Conservation (phyloP, 768 basidiomycete species). For the Psilocybe azurescens region DNA sequence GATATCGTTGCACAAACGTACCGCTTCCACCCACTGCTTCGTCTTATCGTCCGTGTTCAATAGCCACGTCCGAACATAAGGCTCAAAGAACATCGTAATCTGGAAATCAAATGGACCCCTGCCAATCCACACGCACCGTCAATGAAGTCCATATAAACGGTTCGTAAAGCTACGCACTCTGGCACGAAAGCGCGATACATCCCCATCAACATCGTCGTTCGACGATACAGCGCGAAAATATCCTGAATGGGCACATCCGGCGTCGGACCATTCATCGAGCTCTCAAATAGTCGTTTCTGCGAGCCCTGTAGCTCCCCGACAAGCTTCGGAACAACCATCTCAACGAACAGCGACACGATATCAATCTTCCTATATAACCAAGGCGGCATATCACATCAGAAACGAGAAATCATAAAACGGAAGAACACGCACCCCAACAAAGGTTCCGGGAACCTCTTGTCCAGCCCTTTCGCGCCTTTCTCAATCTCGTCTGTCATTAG, state of each 20-base stretch:
- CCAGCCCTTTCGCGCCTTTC: slow-evolving; percentile 80
- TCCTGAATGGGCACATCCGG: slow-evolving; percentile 91
- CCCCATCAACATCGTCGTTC: slow-evolving; percentile 73
- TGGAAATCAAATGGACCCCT: slow-evolving; percentile 71
- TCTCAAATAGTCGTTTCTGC: slow-evolving; percentile 78
- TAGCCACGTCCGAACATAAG: slow-evolving; percentile 89
- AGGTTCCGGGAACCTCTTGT: slow-evolving; percentile 87
- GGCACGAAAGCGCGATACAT: slow-evolving; percentile 86
- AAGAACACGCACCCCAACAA: slow-evolving; percentile 68
- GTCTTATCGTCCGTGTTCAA: slow-evolving; percentile 90
- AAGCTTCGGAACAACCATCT: slow-evolving; percentile 67
- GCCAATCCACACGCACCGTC: neutral
- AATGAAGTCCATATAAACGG: slow-evolving; percentile 4
- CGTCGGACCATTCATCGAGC: slow-evolving; percentile 85
- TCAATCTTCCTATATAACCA: slow-evolving; percentile 61
- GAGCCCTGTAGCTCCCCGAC: slow-evolving; percentile 70
- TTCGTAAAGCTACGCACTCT: slow-evolving; percentile 52
- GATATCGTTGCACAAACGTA: slow-evolving; percentile 49
- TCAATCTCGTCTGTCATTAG: slow-evolving; percentile 90
- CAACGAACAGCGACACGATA: slow-evolving; percentile 76
- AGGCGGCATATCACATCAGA: neutral
- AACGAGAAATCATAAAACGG: neutral
- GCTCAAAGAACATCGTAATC: slow-evolving; percentile 80
- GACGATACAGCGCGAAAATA: slow-evolving; percentile 84
- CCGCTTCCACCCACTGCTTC: slow-evolving; percentile 91